These are phyloP conservation scores for Penicillium sp. DNA, from an alignment of 2,329 filamentous ascomycete genomes.

Conservation along the genomic window DNA sequence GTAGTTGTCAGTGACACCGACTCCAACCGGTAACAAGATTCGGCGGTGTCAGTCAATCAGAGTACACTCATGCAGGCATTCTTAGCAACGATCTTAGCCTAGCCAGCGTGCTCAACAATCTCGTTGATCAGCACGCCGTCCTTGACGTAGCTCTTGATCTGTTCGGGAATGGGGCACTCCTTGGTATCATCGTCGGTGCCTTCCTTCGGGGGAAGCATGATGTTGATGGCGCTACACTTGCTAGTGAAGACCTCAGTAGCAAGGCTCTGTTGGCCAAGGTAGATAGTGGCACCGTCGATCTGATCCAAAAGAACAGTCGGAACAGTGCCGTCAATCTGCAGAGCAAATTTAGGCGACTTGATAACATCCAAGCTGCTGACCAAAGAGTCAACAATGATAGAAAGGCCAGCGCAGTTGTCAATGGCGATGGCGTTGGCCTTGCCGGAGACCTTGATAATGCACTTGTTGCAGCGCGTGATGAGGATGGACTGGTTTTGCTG, in stretches of 20 bases:
- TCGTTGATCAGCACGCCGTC: constrained; percentile 80
- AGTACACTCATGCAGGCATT: neutral
- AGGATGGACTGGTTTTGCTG: constrained; percentile 84
- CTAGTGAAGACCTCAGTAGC: constrained; percentile 82
- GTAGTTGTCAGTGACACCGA: neutral
- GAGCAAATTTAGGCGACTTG: constrained; percentile 89
- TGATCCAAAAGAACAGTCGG: constrained; percentile 91
- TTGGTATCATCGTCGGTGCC: constrained; percentile 75
- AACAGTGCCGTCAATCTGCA: constrained; percentile 84
- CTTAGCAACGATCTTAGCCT: constrained; percentile 57
- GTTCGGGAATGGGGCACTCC: constrained; percentile 84
- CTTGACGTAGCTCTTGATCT: constrained; percentile 80
- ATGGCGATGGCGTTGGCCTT: constrained; percentile 97
- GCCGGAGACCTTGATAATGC: constrained; percentile 82
- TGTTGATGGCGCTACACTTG: constrained; percentile 84
- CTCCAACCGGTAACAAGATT: neutral
- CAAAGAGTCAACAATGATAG: constrained; percentile 83
- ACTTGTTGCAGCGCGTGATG: constrained; percentile 88
- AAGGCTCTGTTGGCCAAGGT: constrained; percentile 77
- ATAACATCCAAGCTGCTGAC: constrained; percentile 93
- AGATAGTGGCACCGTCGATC: constrained; percentile 85
- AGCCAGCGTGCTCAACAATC: constrained; percentile 94
- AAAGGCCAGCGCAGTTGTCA: constrained; percentile 83
- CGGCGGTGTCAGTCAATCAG: neutral
- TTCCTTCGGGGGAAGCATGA: constrained; percentile 73